Conservation (phyloP, 371 early-diverging fungal species). For the Actinomortierella ambigua region DNA sequence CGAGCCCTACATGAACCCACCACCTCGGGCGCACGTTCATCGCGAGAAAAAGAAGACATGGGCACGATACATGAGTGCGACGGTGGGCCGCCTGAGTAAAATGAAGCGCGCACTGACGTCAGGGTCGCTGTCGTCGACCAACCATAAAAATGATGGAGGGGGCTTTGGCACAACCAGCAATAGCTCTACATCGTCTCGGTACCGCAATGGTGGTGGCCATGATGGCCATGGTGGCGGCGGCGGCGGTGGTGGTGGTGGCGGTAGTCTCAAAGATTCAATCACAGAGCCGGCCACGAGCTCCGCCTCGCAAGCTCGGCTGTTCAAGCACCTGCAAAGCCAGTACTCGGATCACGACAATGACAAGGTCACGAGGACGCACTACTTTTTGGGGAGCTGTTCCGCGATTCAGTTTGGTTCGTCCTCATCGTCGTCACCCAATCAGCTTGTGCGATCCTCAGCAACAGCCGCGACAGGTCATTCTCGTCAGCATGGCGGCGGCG, state of each 20-base stretch:
- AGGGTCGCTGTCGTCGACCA: conserved; percentile 11
- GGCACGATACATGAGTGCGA: conserved; percentile 34
- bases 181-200: conserved; percentile 6
- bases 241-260: neutral
- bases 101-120: conserved; percentile 31
- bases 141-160: neutral
- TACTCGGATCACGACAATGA: too few relatives aligned
- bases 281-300: neutral
- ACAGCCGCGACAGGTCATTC: too few relatives aligned
- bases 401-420: too few relatives aligned
- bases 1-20: conserved; percentile 20
- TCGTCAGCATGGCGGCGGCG: too few relatives aligned
- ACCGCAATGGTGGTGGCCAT: neutral
- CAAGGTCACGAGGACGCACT: too few relatives aligned
- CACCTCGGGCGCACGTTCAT: conserved; percentile 9
- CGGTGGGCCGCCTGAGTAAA: conserved; percentile 29
- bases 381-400: too few relatives aligned
- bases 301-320: too few relatives aligned
- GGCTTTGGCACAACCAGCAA: conserved; percentile 10
- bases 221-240: too few relatives aligned
- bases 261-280: neutral
- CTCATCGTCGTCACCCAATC: too few relatives aligned
- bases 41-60: conserved; percentile 28
- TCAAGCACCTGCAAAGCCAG: too few relatives aligned
- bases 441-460: too few relatives aligned